Evolutionary conservation across 176 grass and related monocot species (phyloP).

Genomic region (Musa acuminata): DNA sequence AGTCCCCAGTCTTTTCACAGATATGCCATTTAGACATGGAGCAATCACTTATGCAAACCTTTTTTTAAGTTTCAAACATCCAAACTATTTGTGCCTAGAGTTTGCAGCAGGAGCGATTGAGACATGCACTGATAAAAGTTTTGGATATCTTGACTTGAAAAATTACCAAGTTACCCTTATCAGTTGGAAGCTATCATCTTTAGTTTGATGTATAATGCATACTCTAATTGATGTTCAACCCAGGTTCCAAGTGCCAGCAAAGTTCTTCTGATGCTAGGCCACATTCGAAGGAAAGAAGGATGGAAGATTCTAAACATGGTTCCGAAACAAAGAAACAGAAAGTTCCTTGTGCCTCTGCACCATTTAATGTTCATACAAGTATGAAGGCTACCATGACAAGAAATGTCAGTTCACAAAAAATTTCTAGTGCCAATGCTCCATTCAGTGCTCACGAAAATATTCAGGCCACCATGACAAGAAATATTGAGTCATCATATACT

Average conservation of each 20-base stretch:
- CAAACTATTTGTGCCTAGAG: no score
- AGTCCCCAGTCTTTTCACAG: no score
- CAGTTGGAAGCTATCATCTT: neutral
- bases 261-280: constrained; percentile 26
- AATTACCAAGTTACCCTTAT: no score
- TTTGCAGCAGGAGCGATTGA: no score
- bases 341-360: neutral
- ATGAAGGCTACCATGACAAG: neutral
- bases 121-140: no score
- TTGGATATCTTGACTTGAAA: no score
- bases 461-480: neutral
- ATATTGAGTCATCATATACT: neutral
- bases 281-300: constrained; percentile 28
- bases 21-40: no score
- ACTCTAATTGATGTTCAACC: neutral
- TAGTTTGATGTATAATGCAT: neutral
- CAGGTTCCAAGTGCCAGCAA: constrained; percentile 21
- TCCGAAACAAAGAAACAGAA: constrained; percentile 9
- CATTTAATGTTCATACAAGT: neutral
- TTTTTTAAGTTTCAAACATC: no score
- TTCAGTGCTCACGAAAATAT: neutral
- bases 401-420: constrained; percentile 1
- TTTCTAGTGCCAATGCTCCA: neutral
- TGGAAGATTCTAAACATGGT: constrained; percentile 12
- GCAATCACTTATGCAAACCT: no score